These are phyloP conservation scores for Termitomyces sp. DNA, from an alignment of 768 basidiomycete genomes.

Conservation along the genomic window DNA sequence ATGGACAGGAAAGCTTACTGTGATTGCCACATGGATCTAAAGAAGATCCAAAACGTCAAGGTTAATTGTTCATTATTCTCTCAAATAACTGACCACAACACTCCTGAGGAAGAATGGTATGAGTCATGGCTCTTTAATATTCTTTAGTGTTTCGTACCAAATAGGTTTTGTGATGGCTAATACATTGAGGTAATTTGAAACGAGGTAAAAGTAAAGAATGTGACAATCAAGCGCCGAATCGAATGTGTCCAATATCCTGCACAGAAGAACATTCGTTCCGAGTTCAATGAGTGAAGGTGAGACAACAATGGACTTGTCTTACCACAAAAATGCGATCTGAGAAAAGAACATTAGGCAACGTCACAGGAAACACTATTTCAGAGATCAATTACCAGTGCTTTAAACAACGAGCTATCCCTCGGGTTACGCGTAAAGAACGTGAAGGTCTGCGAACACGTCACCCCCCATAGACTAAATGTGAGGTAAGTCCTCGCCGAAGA, in stretches of 20 bases:
- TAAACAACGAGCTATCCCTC: constrained; percentile 28
- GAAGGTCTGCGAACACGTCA: constrained; percentile 51
- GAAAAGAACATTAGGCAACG: background rate
- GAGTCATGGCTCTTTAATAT: background rate
- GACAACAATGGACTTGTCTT: background rate
- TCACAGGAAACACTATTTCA: background rate
- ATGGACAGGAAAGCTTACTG: constrained; percentile 29
- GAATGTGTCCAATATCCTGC: constrained; percentile 51
- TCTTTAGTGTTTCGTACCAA: constrained; percentile 34
- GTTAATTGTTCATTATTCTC: background rate
- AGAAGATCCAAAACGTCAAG: background rate
- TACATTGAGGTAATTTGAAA: constrained; percentile 48
- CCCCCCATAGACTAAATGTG: constrained; percentile 47
- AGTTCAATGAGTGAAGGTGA: background rate
- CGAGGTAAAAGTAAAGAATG: constrained; percentile 54
- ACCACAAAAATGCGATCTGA: constrained; percentile 33
- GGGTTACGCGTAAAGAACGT: constrained; percentile 39
- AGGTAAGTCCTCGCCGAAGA: background rate
- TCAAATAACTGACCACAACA: constrained; percentile 35
- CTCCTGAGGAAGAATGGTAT: constrained; percentile 30
- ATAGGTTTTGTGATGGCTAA: constrained; percentile 35
- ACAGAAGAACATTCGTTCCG: background rate
- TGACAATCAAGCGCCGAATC: constrained; percentile 49
- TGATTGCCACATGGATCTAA: constrained; percentile 51
- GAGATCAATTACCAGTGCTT: constrained; percentile 28